Conservation (phyloP, 345 rosid species). For the Melastoma malabathricum region DNA sequence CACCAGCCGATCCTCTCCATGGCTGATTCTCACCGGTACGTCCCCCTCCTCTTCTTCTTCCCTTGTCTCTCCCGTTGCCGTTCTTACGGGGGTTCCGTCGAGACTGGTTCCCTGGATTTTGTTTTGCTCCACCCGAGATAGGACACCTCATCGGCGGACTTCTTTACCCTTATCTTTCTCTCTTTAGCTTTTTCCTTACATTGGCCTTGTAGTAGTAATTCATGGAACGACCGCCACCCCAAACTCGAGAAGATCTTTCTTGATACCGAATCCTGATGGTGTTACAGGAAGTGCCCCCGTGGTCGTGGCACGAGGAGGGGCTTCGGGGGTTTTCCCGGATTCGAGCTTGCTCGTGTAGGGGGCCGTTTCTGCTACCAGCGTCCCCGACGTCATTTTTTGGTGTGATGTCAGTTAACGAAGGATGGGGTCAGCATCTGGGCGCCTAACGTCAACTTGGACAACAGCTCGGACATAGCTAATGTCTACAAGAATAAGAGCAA, state of each 20-base stretch:
- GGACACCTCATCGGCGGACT: no score
- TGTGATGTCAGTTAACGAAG: conserved; percentile 91
- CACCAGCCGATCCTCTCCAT: conserved; percentile 13
- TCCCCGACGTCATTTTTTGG: conserved; percentile 31
- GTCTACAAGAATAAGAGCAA: conserved; percentile 10
- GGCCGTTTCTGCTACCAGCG: conserved; percentile 20
- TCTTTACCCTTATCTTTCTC: no score
- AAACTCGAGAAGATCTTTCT: not conserved
- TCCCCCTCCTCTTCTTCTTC: not conserved
- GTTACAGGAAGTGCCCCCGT: conserved; percentile 50
- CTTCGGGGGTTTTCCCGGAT: conserved; percentile 74
- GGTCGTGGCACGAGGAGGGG: conserved; percentile 78
- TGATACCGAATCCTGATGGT: no score
- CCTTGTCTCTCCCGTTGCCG: no score
- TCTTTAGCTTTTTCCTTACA: no score
- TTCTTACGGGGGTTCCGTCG: no score
- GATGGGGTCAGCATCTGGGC: conserved; percentile 65
- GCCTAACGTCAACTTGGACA: conserved; percentile 43
- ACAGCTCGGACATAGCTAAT: conserved; percentile 17
- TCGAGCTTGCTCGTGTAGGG: conserved; percentile 45
- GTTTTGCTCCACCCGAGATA: no score
- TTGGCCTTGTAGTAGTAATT: no score
- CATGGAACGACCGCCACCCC: no score
- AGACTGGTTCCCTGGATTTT: no score
- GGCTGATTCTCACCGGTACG: conserved; percentile 44